phyloP scores from a whole-genome alignment of 2,329 filamentous ascomycete species.

The Davidsoniella virescens region DNA sequence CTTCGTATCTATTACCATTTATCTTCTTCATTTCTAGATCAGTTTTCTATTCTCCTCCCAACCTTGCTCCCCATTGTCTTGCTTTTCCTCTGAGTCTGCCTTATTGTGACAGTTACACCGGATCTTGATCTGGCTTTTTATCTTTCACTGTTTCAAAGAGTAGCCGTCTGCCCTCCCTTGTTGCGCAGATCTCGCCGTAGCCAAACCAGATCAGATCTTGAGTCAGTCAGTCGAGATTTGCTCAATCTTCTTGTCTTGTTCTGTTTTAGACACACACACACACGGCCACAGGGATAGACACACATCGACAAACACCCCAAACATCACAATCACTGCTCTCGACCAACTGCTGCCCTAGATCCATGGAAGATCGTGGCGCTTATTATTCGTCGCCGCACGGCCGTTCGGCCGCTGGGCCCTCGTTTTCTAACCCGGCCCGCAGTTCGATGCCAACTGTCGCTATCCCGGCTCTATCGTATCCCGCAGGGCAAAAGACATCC shows the following conservation, averaged over 20 bases:
- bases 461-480: background rate
- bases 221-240: too few species aligned
- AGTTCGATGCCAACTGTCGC: constrained; percentile 32
- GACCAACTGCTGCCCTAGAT: background rate
- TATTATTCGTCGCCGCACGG: constrained; percentile 22
- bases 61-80: background rate
- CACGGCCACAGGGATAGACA: background rate
- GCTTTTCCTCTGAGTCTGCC: background rate
- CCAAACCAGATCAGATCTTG: too few species aligned
- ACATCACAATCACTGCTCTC: too few species aligned
- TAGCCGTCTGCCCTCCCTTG: too few species aligned
- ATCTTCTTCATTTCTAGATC: background rate
- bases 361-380: constrained; percentile 2
- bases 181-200: too few species aligned
- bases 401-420: constrained; percentile 27
- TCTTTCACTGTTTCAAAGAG: too few species aligned
- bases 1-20: background rate
- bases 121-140: too few species aligned
- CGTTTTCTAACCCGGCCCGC: constrained; percentile 32
- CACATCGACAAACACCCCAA: background rate
- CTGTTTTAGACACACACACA: too few species aligned
- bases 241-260: too few species aligned
- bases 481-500: background rate
- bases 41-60: background rate
- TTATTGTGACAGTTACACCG: too few species aligned